phyloP scores from a whole-genome alignment of 1,284 basidiomycete species.

The Leccinum huronense region DNA sequence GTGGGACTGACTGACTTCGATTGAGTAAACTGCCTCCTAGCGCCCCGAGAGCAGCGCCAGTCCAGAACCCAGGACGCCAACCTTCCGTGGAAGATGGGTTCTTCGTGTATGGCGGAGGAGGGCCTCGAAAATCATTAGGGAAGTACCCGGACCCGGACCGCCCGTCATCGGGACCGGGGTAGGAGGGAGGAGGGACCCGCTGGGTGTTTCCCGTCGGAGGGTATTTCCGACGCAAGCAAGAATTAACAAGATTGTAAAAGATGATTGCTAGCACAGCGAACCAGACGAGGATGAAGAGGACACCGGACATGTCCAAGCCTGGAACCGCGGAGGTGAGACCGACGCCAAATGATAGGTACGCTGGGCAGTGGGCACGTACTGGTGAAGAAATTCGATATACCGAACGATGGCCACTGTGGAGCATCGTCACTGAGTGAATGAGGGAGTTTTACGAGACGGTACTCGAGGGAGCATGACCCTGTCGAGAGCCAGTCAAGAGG shows the following conservation, averaged over 20 bases:
- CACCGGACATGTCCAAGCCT: constrained; percentile 44
- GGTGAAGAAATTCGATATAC: constrained; percentile 21
- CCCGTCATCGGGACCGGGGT: constrained; percentile 33
- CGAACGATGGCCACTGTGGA: constrained; percentile 16
- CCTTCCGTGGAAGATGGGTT: constrained; percentile 29
- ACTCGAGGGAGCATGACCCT: constrained; percentile 85
- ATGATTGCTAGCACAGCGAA: constrained; percentile 52
- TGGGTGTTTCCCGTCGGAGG: constrained; percentile 22
- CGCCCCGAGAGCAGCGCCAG: constrained; percentile 69
- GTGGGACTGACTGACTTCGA: constrained; percentile 32
- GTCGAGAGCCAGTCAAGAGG: constrained; percentile 6
- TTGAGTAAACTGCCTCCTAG: constrained; percentile 60
- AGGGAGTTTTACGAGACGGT: constrained; percentile 69
- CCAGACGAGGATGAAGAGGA: constrained; percentile 60
- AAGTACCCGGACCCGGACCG: constrained; percentile 44
- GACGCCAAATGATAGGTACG: neutral
- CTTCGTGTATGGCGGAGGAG: constrained; percentile 63
- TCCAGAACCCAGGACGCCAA: constrained; percentile 78
- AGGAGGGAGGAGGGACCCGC: constrained; percentile 32
- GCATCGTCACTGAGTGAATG: constrained; percentile 41
- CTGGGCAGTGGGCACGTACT: constrained; percentile 22
- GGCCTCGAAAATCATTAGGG: constrained; percentile 47
- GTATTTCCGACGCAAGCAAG: constrained; percentile 44
- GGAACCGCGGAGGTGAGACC: constrained; percentile 5
- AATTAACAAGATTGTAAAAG: constrained; percentile 55